Evolutionary conservation across 805 yeast species (phyloP).

Genomic region (Metahyphopichia silvanorum): DNA sequence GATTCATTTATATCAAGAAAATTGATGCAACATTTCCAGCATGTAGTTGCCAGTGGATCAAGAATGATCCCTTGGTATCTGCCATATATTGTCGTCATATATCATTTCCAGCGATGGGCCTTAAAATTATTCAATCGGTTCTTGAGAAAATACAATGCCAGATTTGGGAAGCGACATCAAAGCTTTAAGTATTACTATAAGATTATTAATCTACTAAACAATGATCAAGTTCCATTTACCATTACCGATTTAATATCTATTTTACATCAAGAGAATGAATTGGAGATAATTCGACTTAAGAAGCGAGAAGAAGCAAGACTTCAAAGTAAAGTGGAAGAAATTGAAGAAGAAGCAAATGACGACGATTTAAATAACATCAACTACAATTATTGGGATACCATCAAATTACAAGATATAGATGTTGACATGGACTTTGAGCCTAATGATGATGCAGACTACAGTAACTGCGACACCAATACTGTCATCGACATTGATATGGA

Average conservation of each 20-base stretch:
- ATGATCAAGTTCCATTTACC: constrained; percentile 16
- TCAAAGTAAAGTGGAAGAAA: constrained; percentile 1
- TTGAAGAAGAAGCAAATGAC: constrained; percentile 3
- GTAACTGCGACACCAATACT: constrained; percentile 1
- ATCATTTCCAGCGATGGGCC: constrained; percentile 33
- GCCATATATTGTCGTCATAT: constrained; percentile 19
- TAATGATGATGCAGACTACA: constrained; percentile 2
- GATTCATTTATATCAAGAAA: constrained; percentile 20
- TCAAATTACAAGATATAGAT: constrained; percentile 20
- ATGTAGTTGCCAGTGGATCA: constrained; percentile 12
- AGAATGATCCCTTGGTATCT: constrained; percentile 23
- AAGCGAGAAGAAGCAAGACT: constrained; percentile 6
- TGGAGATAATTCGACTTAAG: constrained; percentile 15
- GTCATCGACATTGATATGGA: constrained; percentile 7
- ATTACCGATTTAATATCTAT: constrained; percentile 20
- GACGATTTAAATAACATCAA: constrained; percentile 12
- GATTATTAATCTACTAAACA: constrained; percentile 17
- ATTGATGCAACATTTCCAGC: constrained; percentile 19
- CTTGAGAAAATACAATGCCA: constrained; percentile 23
- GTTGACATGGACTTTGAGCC: constrained; percentile 17
- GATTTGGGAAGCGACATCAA: constrained; percentile 9
- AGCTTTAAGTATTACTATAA: constrained; percentile 18
- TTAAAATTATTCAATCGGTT: constrained; percentile 33
- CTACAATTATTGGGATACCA: constrained; percentile 37
- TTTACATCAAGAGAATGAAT: constrained; percentile 22